Conservation (phyloP, 345 rosid species). For the Populus euphratica region DNA sequence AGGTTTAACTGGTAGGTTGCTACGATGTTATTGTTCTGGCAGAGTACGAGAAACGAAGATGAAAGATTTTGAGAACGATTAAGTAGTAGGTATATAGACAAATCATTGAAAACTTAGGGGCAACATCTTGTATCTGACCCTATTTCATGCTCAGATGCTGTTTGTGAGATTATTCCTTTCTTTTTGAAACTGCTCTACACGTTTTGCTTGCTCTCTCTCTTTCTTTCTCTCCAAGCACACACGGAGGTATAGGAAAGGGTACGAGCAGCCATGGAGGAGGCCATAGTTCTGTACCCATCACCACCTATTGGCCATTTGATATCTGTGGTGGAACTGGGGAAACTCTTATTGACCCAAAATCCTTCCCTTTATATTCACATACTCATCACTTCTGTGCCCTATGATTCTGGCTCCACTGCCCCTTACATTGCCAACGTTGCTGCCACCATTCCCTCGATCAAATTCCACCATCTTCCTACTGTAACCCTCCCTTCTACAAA, state of each 20-base stretch:
- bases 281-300: conserved; percentile 58
- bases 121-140: no score
- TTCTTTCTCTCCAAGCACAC: no score
- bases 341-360: conserved; percentile 38
- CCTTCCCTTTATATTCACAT: conserved; percentile 55
- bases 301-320: conserved; percentile 67
- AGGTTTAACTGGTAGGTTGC: background rate
- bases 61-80: no score
- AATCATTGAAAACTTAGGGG: no score
- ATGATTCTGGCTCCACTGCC: conserved; percentile 37
- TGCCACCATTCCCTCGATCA: conserved; percentile 13
- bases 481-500: conserved; percentile 5
- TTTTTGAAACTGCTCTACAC: no score
- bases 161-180: background rate
- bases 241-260: background rate
- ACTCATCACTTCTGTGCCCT: conserved; percentile 42
- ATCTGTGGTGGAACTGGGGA: conserved; percentile 71
- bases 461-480: conserved; percentile 32
- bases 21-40: background rate
- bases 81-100: no score
- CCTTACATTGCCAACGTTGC: conserved; percentile 21
- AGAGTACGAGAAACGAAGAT: background rate
- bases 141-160: background rate
- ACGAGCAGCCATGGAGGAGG: conserved; percentile 23
- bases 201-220: no score